phyloP scores from a whole-genome alignment of 192 early-diverging fungal genomes.

The Kappamyces sp. region DNA sequence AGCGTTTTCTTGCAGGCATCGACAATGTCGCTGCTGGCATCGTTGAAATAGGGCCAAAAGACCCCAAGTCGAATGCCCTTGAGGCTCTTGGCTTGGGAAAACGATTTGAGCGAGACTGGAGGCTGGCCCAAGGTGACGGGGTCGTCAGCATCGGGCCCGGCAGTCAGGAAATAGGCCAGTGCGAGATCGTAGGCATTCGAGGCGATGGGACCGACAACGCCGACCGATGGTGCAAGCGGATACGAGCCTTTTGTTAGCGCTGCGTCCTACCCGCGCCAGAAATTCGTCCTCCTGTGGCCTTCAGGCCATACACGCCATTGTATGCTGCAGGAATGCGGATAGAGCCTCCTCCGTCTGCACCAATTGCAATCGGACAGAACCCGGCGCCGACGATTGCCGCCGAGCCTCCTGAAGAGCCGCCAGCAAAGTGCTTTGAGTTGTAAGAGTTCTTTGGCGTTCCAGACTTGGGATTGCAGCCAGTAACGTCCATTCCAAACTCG shows the following conservation, averaged over 20 bases:
- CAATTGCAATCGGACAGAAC: slow-evolving; percentile 63
- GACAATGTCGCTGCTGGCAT: slow-evolving; percentile 22
- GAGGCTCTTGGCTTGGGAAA: slow-evolving; percentile 23
- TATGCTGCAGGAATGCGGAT: slow-evolving; percentile 63
- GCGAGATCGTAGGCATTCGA: slow-evolving; percentile 63
- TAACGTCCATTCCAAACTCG: slow-evolving; percentile 63
- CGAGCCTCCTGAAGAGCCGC: slow-evolving; percentile 68
- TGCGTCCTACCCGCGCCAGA: slow-evolving; percentile 41
- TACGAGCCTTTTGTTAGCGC: slow-evolving; percentile 7
- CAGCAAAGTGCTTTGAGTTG: slow-evolving; percentile 46
- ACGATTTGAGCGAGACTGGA: slow-evolving; percentile 32
- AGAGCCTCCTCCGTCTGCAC: slow-evolving; percentile 67
- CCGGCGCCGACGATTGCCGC: slow-evolving; percentile 58
- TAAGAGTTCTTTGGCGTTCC: slow-evolving; percentile 64
- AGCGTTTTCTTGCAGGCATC: slow-evolving; percentile 34
- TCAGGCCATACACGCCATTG: slow-evolving; percentile 71
- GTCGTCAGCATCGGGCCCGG: slow-evolving; percentile 56
- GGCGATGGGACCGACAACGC: slow-evolving; percentile 62
- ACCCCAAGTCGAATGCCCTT: slow-evolving; percentile 55
- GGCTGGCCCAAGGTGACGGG: slow-evolving; percentile 44
- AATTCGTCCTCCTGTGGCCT: slow-evolving; percentile 64
- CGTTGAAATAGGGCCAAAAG: slow-evolving; percentile 39
- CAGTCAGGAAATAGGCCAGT: slow-evolving; percentile 57
- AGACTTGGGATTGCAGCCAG: slow-evolving; percentile 55
- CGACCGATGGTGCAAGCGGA: slow-evolving; percentile 50